phyloP scores from a whole-genome alignment of 2,329 filamentous ascomycete species.

The Colletotrichum tropicicola region DNA sequence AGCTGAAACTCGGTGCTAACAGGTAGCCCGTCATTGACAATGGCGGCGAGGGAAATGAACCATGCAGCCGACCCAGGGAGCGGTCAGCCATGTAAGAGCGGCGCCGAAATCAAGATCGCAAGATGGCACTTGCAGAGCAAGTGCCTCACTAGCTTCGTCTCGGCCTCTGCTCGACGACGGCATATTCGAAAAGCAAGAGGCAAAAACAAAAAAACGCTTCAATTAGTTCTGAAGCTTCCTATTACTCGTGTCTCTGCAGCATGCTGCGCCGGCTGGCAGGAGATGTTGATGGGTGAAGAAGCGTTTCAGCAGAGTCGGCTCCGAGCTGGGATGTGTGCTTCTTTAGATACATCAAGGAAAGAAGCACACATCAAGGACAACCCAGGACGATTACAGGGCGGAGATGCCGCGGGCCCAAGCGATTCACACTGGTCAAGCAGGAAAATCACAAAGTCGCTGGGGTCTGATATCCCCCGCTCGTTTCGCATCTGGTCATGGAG shows the following conservation, averaged over 20 bases:
- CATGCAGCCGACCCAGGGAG: too few species aligned
- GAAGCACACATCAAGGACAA: too few species aligned
- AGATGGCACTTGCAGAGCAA: slow-evolving; percentile 18
- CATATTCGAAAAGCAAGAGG: background rate
- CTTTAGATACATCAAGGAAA: too few species aligned
- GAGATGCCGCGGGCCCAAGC: too few species aligned
- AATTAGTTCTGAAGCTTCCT: background rate
- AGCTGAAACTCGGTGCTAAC: slow-evolving; percentile 42
- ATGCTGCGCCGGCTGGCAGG: background rate
- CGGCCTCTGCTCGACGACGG: slow-evolving; percentile 7
- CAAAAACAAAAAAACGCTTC: background rate
- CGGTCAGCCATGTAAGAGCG: background rate
- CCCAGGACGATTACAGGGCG: too few species aligned
- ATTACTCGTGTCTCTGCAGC: slow-evolving; percentile 23
- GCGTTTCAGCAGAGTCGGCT: slow-evolving; percentile 19
- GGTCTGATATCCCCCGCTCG: slow-evolving; percentile 12
- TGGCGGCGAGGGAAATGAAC: slow-evolving; percentile 7
- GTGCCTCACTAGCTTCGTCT: slow-evolving; percentile 23
- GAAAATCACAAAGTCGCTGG: background rate
- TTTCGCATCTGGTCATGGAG: slow-evolving; percentile 15
- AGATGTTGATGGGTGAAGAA: background rate
- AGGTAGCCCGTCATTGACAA: slow-evolving; percentile 9
- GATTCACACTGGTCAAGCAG: background rate
- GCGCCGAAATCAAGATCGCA: slow-evolving; percentile 15
- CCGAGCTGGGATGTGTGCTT: slow-evolving; percentile 7